Base-by-base conservation (phyloP, 176 grass and related monocot genomes). In the Carex parvula region DNA sequence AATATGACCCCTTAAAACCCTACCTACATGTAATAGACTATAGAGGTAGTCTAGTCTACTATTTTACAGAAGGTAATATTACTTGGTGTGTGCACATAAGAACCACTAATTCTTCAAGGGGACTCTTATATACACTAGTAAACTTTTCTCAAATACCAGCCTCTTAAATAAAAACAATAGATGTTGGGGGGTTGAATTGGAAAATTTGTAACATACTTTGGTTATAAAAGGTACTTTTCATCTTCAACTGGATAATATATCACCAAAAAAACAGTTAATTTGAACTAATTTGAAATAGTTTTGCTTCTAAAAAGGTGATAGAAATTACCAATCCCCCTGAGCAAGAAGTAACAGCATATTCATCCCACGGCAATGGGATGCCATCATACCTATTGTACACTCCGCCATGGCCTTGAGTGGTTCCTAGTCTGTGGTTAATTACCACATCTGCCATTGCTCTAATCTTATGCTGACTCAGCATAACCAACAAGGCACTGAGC, bases 361-460 rank as follows among this genome's bases (percentile, higher is more conserved):
- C 96, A 85, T 94, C 91, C 96, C 96, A 99, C 60, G 93, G 73
- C 78, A 99, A 50, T 53, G 93, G 96, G 85, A 99, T 95, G 67
- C 93, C 89, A 79, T 99, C 93, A 85, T 90, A 99, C n/a, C 96
- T 88, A 89, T 93, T 99, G 77, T 93, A 94, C 69, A 78, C 80
- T 77, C 96, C 96, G 70, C 85, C 89, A 39, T 73, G 91, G 77
- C 96, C 96, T 86, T 89, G 52, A 67, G 89, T 92, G 71, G 96
- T 99, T 39, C 93, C 96, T 83, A 94, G 89, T 92, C 96, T 90
- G 87, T 99, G 96, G 76, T 99, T 95, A 71, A 99, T 94, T 89
- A 99, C 96, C 57, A 99, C 84, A 91, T 99, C 96, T 55, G 87
- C 93, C 89, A 99, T 94, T 87, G 91, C 93, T 80, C 96, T 95